Percentiles rank a stretch among this genome's conserved stretches.
Evolutionary conservation across 306 rosid genomes (phyloP).

Genomic region (Cucurbita argyrosperma): DNA sequence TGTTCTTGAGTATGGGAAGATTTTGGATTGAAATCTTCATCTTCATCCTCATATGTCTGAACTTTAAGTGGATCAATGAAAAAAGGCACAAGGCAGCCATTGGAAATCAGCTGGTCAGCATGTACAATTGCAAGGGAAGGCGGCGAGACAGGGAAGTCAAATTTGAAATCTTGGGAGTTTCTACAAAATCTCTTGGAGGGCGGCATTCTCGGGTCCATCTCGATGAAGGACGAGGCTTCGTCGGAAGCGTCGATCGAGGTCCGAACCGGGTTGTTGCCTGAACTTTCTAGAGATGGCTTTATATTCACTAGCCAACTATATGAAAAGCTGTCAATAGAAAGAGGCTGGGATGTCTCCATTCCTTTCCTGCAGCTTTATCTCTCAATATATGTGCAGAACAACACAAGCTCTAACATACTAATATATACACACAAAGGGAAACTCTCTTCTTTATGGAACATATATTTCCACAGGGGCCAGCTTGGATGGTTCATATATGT

Average conservation of each 20-base stretch:
- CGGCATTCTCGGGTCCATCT: constrained; percentile 92
- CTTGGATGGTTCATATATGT: not conserved
- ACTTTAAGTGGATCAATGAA: constrained; percentile 57
- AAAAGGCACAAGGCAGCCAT: constrained; percentile 75
- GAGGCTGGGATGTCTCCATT: constrained; percentile 81
- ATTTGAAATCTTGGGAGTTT: constrained; percentile 69
- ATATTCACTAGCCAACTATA: constrained; percentile 89
- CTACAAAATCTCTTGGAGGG: constrained; percentile 75
- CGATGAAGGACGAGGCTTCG: constrained; percentile 84
- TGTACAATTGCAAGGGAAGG: constrained; percentile 53
- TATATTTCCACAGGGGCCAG: constrained; percentile 6
- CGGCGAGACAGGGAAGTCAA: constrained; percentile 64
- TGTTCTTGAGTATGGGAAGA: constrained; percentile 26
- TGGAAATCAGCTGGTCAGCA: constrained; percentile 86
- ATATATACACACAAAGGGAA: constrained; percentile 10
- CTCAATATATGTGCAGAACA: constrained; percentile 6
- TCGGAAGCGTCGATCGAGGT: constrained; percentile 61
- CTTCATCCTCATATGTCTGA: constrained; percentile 30
- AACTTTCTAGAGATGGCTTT: constrained; percentile 64
- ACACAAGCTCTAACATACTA: not conserved
- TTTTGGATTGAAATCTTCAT: constrained; percentile 18
- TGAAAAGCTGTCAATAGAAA: constrained; percentile 90
- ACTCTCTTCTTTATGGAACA: constrained; percentile 23
- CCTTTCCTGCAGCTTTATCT: constrained; percentile 24
- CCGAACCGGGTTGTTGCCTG: constrained; percentile 44